A percentile compares a stretch with the other conserved stretches of the same genome.
Conservation (phyloP, 257 asterid species). For the Agastache rugosa region DNA sequence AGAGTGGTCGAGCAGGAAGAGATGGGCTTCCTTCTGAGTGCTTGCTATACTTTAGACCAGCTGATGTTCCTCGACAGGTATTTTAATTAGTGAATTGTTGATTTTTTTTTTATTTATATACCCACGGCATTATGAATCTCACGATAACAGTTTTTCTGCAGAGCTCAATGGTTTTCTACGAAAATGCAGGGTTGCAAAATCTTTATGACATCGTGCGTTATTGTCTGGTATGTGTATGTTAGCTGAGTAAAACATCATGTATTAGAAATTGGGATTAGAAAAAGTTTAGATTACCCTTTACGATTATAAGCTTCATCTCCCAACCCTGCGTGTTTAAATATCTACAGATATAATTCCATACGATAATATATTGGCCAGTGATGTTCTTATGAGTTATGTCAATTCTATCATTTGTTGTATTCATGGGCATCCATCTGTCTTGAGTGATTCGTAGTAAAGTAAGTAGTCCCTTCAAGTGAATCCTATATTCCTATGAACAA, state of each 20-base stretch:
- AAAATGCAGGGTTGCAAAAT: constrained; percentile 90
- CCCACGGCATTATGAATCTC: constrained; percentile 28
- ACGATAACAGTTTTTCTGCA: constrained; percentile 46
- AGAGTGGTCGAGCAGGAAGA: constrained; percentile 99
- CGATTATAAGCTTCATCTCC: constrained; percentile 19
- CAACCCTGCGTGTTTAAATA: constrained; percentile 1
- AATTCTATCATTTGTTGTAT: constrained; percentile 6
- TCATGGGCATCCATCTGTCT: too few species aligned
- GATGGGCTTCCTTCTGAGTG: constrained; percentile 99
- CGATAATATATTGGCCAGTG: constrained; percentile 7
- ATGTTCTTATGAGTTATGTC: constrained; percentile 4
- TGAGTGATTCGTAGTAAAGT: too few species aligned
- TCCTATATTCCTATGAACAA: too few species aligned
- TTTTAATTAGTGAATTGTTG: constrained; percentile 24
- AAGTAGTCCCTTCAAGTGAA: too few species aligned
- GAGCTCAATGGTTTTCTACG: constrained; percentile 99
- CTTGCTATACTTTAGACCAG: constrained; percentile 87
- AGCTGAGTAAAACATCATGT: constrained; percentile 7
- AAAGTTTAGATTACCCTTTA: constrained; percentile 9
- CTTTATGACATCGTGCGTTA: constrained; percentile 84
- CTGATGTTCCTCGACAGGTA: constrained; percentile 97
- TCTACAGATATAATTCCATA: constrained; percentile 12
- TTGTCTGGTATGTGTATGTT: constrained; percentile 73
- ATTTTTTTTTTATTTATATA: constrained; percentile 20
- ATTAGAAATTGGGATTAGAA: constrained; percentile 2